These are phyloP conservation scores for Neofusicoccum parvum DNA, from an alignment of 2,329 filamentous ascomycete genomes.

Conservation along the genomic window DNA sequence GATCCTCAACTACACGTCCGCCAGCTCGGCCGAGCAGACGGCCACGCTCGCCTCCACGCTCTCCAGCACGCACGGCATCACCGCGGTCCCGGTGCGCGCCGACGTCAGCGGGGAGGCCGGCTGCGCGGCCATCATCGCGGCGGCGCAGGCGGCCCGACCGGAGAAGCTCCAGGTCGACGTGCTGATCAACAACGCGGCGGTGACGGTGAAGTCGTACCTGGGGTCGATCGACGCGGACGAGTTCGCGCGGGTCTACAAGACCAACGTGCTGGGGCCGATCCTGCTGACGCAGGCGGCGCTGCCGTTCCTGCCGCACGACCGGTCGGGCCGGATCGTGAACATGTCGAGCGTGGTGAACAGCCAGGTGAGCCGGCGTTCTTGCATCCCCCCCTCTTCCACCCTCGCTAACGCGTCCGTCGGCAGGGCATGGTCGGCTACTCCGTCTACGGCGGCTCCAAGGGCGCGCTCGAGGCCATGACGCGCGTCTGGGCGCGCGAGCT, in stretches of 20 bases:
- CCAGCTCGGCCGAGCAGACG: background rate
- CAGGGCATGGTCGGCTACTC: conserved; percentile 1
- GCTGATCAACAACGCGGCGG: conserved; percentile 19
- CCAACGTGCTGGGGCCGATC: conserved; percentile 21
- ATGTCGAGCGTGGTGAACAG: conserved; percentile 12
- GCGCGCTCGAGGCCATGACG: conserved; percentile 21
- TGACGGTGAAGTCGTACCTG: background rate
- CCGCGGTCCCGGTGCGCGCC: conserved; percentile 8
- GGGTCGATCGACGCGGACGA: background rate
- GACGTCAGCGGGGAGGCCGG: conserved; percentile 16
- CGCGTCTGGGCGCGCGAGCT: conserved; percentile 21
- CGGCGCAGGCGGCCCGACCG: background rate
- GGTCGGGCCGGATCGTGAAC: conserved; percentile 17
- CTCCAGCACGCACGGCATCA: conserved; percentile 3
- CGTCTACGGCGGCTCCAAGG: conserved; percentile 22
- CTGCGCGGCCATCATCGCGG: background rate
- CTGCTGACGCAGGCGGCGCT: conserved; percentile 14
- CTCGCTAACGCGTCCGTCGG: no score
- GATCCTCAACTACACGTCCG: conserved; percentile 19
- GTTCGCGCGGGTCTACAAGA: conserved; percentile 10
- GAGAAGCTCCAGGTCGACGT: conserved; percentile 9
- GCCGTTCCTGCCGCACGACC: conserved; percentile 15
- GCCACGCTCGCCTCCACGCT: conserved; percentile 9
- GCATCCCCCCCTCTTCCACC: no score
- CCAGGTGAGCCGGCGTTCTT: background rate